Evolutionary conservation across 805 yeast species (phyloP), one percentile per base, ranked within the genome.

Genomic region (Jamesozyma piceae): DNA sequence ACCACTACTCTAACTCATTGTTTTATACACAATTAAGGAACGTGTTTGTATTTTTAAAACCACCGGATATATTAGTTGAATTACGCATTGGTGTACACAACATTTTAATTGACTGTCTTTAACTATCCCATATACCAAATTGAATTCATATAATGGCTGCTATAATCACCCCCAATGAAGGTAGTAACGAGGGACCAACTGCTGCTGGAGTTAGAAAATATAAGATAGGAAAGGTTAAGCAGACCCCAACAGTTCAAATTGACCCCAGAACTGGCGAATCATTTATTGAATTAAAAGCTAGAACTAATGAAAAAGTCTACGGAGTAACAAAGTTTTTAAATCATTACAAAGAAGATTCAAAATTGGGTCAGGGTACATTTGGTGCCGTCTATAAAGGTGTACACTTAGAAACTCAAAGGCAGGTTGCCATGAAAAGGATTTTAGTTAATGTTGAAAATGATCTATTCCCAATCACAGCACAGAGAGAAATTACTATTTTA

Each of bases 401-500:
- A 10, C 72, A 68, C 47, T 47, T 58, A 37, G 64, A 69, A 38
- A 70, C 75, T 31, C 67, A 65, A 29, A 62, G 72, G n/a, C 67
- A 73, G 14, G 97, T 90, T 17, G 99, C 99, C 0, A 69, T 94
- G 52, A 92, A 92, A 63, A 84, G 81, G 57, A 75, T 92, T 38
- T 67, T 88, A n/a, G 73, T 84, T 21, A 64, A 61, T 44, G 62
- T 64, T 13, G 62, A 62, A 32, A 55, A 58, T 29, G 68, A 68
- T 41, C 82, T 85, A 29, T 88, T 90, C 57, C 97, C 98, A 1
- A 80, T 92, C 22, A 92, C 98, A 0, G 96, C 97, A 2, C 76
- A 89, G 63, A 73, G 99, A 48, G 99, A 92, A 57, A 88, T 90
- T 45, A 75, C 81, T 15, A 85, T 88, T 19, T 68, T 92, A 62